Conservation (phyloP, 768 basidiomycete species). For the Albatrellus ellisii region DNA sequence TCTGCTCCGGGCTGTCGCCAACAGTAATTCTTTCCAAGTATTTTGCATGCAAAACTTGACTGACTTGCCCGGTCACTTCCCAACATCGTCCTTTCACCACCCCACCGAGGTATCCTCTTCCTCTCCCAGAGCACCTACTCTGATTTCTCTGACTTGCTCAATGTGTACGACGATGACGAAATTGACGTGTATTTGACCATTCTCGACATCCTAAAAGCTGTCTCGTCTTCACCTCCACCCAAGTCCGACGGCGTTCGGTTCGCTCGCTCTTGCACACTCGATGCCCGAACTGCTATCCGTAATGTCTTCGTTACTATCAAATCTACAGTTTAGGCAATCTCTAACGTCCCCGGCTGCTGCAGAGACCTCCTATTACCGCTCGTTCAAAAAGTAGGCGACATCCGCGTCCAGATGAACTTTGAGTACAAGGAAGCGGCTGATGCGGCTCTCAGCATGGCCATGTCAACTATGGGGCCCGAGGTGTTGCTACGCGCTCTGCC, state of each 20-base stretch:
- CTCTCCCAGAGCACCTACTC: conserved; percentile 82
- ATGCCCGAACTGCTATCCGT: conserved; percentile 70
- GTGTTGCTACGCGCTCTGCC: conserved; percentile 64
- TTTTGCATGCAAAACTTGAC: conserved; percentile 6
- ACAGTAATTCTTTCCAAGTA: conserved; percentile 36
- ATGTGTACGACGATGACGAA: conserved; percentile 38
- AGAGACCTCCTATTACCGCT: conserved; percentile 57
- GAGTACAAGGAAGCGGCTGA: conserved; percentile 88
- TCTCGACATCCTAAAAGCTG: conserved; percentile 44
- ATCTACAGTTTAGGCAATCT: conserved; percentile 43
- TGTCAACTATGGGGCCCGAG: conserved; percentile 78
- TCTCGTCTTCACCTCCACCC: conserved; percentile 55
- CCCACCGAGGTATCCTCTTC: conserved; percentile 79
- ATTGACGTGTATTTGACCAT: conserved; percentile 40
- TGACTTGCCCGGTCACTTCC: conserved; percentile 48
- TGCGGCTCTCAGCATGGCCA: conserved; percentile 60
- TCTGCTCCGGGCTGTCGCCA: conserved; percentile 55
- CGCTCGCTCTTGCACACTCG: conserved; percentile 57
- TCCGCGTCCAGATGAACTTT: conserved; percentile 70
- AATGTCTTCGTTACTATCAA: conserved; percentile 52
- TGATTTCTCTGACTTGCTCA: conserved; percentile 71
- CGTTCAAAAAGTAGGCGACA: conserved; percentile 56
- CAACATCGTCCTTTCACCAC: conserved; percentile 61
- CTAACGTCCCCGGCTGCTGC: conserved; percentile 40
- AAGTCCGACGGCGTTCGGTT: conserved; percentile 63